Conservation (phyloP, 1,284 basidiomycete genomes). For the Ceratobasidium sp. region DNA sequence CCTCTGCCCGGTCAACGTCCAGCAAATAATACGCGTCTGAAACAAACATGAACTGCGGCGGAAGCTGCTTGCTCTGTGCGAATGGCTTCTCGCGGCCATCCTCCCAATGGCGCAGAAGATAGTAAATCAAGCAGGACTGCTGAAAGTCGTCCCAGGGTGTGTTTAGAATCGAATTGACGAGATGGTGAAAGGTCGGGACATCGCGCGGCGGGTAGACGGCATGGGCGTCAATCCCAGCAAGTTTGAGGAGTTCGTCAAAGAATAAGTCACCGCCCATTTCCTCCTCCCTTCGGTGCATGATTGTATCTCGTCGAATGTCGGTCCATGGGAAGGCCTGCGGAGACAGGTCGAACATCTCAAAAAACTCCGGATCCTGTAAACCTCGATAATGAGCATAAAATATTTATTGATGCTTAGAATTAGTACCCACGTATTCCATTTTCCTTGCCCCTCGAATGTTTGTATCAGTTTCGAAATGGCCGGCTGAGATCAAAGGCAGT, state of each 20-base stretch:
- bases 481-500: constrained; percentile 1
- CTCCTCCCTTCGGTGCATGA: constrained; percentile 64
- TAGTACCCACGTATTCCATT: constrained; percentile 30
- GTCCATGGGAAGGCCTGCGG: constrained; percentile 52
- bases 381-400: background rate
- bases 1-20: constrained; percentile 59
- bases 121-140: constrained; percentile 77
- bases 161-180: constrained; percentile 65
- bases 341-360: constrained; percentile 42
- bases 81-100: constrained; percentile 67
- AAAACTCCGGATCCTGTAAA: constrained; percentile 31
- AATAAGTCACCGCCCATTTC: constrained; percentile 67
- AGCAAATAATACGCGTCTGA: constrained; percentile 81
- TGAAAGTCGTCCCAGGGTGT: constrained; percentile 74
- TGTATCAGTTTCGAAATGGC: background rate
- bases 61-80: constrained; percentile 62
- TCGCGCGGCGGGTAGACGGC: constrained; percentile 71
- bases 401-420: background rate
- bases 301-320: constrained; percentile 56
- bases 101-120: constrained; percentile 73
- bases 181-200: constrained; percentile 56
- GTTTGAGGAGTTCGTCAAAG: constrained; percentile 71
- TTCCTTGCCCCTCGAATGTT: background rate
- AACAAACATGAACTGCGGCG: constrained; percentile 71
- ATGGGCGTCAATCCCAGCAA: constrained; percentile 59